A percentile compares a stretch with the other conserved stretches of the same genome.
These are phyloP conservation scores for Pseudonitzschia delicatissima DNA, from an alignment of 108 stramenopile species.

Conservation along the genomic window DNA sequence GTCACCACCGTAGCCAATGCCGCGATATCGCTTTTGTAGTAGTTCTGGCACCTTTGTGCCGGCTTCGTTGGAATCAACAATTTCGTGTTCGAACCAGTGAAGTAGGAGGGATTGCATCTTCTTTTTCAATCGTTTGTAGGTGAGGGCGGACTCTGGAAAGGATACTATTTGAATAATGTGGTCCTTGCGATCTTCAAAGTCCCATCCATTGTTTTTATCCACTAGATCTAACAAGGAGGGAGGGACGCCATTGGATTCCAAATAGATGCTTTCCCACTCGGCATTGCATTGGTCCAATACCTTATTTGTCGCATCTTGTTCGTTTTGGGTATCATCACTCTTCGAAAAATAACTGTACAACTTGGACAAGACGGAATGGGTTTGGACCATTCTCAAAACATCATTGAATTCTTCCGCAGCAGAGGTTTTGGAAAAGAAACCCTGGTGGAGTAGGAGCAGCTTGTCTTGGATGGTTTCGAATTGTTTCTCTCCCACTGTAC, in stretches of 20 bases:
- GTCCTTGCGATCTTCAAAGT: not conserved
- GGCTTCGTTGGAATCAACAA: not conserved
- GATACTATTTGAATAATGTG: conserved; percentile 4
- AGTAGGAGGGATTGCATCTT: not conserved
- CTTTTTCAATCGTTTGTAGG: not conserved
- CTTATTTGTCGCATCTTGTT: not conserved
- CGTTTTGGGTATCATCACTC: not conserved
- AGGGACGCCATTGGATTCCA: not conserved
- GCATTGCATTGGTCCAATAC: not conserved
- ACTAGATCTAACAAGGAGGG: not conserved
- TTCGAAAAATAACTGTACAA: not conserved
- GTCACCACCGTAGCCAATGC: not conserved
- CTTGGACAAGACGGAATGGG: not conserved
- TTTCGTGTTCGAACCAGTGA: conserved; percentile 11
- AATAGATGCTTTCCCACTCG: not conserved
- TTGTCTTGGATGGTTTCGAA: conserved; percentile 1
- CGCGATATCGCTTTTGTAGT: conserved; percentile 1
- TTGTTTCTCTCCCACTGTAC: not conserved
- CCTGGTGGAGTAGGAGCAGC: not conserved
- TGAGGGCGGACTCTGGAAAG: not conserved
- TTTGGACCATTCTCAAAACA: conserved; percentile 10
- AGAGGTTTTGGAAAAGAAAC: not conserved
- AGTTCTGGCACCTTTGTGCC: not conserved
- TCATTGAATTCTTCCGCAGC: not conserved
- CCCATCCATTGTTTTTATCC: not conserved